Conservation (phyloP, 1,284 basidiomycete species). For the Ceratobasidium sp. region DNA sequence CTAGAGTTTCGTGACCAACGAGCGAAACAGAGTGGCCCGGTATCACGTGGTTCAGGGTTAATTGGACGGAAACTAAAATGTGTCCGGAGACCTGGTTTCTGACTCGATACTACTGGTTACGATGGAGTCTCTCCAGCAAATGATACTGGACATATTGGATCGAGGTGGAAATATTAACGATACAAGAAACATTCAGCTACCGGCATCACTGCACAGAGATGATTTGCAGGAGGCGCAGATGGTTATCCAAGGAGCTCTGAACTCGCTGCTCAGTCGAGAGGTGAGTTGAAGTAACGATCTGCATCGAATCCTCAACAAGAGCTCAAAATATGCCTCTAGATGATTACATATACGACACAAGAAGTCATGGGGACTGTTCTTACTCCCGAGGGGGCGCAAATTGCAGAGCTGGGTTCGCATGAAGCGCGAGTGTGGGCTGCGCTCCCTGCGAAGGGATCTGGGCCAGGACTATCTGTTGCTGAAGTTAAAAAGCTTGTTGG, state of each 20-base stretch:
- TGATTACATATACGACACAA: conserved; percentile 86
- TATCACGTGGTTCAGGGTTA: conserved; percentile 32
- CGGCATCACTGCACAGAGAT: conserved; percentile 71
- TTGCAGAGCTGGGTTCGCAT: conserved; percentile 87
- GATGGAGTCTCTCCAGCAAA: conserved; percentile 71
- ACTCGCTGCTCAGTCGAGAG: conserved; percentile 88
- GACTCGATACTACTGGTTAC: conserved; percentile 34
- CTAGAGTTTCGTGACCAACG: too few relatives aligned
- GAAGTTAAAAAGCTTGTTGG: conserved; percentile 83
- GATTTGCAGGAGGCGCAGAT: conserved; percentile 81
- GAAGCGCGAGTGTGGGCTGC: conserved; percentile 92
- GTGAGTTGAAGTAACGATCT: conserved; percentile 63
- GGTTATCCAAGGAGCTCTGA: conserved; percentile 86
- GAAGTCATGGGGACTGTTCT: conserved; percentile 80
- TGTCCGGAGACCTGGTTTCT: conserved; percentile 20
- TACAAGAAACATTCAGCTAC: conserved; percentile 77
- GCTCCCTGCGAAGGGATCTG: conserved; percentile 78
- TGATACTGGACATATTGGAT: conserved; percentile 80
- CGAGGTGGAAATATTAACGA: conserved; percentile 73
- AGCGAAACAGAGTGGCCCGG: background rate
- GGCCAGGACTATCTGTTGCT: conserved; percentile 72
- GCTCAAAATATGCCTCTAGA: conserved; percentile 64
- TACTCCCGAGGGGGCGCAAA: conserved; percentile 84
- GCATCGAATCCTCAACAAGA: conserved; percentile 49
- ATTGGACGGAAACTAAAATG: conserved; percentile 34